Evolutionary conservation across 1,284 basidiomycete species (phyloP).

Genomic region (Xanthoconium separans): DNA sequence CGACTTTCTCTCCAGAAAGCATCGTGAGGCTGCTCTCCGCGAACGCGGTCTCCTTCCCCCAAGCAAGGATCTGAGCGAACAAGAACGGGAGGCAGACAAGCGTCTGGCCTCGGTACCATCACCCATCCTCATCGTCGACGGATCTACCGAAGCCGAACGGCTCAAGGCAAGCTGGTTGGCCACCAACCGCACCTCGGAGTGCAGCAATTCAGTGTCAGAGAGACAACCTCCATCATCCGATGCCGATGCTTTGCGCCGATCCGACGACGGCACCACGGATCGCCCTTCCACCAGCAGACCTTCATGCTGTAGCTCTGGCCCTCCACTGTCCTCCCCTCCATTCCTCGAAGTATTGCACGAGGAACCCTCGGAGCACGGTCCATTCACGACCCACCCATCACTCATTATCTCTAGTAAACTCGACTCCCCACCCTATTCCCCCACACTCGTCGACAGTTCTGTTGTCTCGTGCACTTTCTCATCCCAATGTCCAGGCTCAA

Average conservation of each 20-base stretch:
- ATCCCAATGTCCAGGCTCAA: slow-evolving; percentile 17
- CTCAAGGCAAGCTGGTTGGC: slow-evolving; percentile 52
- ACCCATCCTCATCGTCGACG: slow-evolving; percentile 7
- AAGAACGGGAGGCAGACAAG: slow-evolving; percentile 46
- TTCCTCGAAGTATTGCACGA: slow-evolving; percentile 31
- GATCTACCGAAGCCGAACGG: slow-evolving; percentile 43
- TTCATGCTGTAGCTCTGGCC: slow-evolving; percentile 22
- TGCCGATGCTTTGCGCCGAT: slow-evolving; percentile 1
- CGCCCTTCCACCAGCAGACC: slow-evolving; percentile 14
- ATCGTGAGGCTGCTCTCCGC: slow-evolving; percentile 51
- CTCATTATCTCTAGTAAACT: not conserved
- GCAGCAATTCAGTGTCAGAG: slow-evolving; percentile 15
- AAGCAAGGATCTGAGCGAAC: slow-evolving; percentile 44
- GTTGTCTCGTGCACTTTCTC: slow-evolving; percentile 27
- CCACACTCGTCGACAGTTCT: slow-evolving; percentile 22
- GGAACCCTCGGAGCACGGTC: slow-evolving; percentile 26
- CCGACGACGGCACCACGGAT: slow-evolving; percentile 14
- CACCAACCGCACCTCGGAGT: slow-evolving; percentile 30
- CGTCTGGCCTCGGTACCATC: slow-evolving; percentile 34
- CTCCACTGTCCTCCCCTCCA: slow-evolving; percentile 25
- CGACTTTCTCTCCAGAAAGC: slow-evolving; percentile 20
- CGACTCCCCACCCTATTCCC: slow-evolving; percentile 9
- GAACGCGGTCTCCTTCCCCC: slow-evolving; percentile 54
- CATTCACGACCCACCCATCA: slow-evolving; percentile 9
- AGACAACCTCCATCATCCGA: slow-evolving; percentile 1